Evolutionary conservation across 352 stramenopile species (phyloP).

Genomic region (Phytophthora fragariae): DNA sequence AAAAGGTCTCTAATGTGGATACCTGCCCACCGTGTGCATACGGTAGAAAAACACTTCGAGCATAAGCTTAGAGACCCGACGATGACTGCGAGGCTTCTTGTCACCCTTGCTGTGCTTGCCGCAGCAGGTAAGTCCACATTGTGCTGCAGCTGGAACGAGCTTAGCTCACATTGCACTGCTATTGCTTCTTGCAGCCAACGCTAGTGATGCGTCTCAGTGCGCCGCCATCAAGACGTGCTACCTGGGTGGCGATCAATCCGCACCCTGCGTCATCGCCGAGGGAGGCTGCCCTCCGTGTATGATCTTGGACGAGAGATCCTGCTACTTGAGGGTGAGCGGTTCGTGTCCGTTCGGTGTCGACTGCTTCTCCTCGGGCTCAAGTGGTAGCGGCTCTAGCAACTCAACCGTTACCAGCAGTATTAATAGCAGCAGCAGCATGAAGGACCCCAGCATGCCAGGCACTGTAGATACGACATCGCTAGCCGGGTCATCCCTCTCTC

Average conservation of each 20-base stretch:
- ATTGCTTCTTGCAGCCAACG: background rate
- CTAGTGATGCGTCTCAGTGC: background rate
- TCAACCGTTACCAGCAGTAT: background rate
- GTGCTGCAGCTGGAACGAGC: background rate
- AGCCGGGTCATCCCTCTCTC: background rate
- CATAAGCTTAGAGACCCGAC: background rate
- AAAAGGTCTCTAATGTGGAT: too few relatives aligned
- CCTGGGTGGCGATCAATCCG: background rate
- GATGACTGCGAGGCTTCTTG: background rate
- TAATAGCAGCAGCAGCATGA: background rate
- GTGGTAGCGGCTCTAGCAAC: background rate
- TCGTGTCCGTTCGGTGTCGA: background rate
- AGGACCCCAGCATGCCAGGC: background rate
- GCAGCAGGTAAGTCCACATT: background rate
- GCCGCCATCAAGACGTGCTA: background rate
- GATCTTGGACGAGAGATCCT: background rate
- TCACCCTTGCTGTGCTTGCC: background rate
- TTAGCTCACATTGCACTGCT: background rate
- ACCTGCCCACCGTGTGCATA: too few relatives aligned
- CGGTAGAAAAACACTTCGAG: background rate
- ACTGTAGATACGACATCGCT: background rate
- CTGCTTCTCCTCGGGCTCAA: background rate
- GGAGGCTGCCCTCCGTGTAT: background rate
- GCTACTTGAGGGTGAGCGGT: background rate
- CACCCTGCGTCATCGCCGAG: background rate